Evolutionary conservation across 1,139 yeast genomes (phyloP), one percentile per base, ranked within the genome.

Genomic region (Scheffersomyces segobiensis): DNA sequence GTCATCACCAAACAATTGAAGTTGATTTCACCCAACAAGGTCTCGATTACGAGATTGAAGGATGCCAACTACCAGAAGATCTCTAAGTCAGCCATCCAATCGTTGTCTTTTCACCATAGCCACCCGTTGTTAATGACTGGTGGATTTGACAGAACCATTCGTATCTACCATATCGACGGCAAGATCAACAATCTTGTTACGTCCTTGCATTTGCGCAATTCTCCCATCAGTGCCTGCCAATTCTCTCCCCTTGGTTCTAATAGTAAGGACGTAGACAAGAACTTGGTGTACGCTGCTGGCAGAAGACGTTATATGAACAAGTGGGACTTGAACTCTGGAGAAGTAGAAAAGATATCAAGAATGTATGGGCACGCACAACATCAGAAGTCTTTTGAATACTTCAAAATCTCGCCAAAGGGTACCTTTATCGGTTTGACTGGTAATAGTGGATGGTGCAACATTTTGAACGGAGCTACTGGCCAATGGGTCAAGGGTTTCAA

Each of bases 151-250:
- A 84, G 92, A 67, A 90, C 98, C 0, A 72, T 95, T 59, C 81
- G 99, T 67, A 79, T 96, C 32, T 95, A 88, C 71, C 97, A 95
- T 68, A 86, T 93, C 59, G 99, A 95, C 71, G 98, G 98, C n/a
- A 91, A 89, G 69, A 71, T 77, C 59, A 96, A 96, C 71, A 87
- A 86, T 57, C 76, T 93, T 53, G 96, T 93, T 19, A 88, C 97
- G 2, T 88, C 97, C 50, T 78, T 95, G 62, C 91, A 88, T 71
- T 79, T 95, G 59, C 85, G 87, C 59, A 87, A 90, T 63, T 83
- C 92, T 8, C 98, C 99, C 1, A 83, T 96, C 56, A 89, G 88
- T 65, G 82, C 89, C 0, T 93, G 97, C 52, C 76, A 79, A 60
- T 92, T 91, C 71, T 85, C 86, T 56, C 77, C 80, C 7, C 56